Evolutionary conservation across 2,329 filamentous ascomycete genomes (phyloP), one percentile per base, ranked within the genome.

Genomic region (Didymella lethalis): DNA sequence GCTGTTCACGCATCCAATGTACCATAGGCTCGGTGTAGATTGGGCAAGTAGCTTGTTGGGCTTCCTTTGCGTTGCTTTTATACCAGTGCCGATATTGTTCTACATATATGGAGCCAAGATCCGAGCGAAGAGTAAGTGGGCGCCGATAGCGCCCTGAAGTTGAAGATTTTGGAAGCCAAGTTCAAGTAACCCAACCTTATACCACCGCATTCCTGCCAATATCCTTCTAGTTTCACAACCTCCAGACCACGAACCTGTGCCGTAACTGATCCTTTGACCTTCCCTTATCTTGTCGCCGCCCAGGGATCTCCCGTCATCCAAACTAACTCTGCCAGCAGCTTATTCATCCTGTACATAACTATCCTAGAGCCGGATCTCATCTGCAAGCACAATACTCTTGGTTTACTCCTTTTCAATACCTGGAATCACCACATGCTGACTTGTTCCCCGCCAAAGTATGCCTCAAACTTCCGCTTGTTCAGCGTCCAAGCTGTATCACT

Each of bases 1-100:
- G 1, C 70, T 85, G 1, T 83, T 84, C 56, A 80, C 82, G 2
- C 74, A 68, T 8, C 74, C 75, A 40, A 79, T 92, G 80, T 77
- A 76, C 34, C 63, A 66, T 2, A 74, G 65, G 1, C 59, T 77
- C 1, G 75, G 73, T 0, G 74, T 77, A 7, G 59, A 68, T 3
- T 77, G 75, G 74, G 75, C 75, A 2, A 71, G 66, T 1, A 72
- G 65, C 54, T 43, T 77, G 23, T 53, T 77, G 28, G 75, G 61
- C 0, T 76, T 77, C n/a, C 57, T 77, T 14, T 73, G 72, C 36
- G 65, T 74, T 26, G 66, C 58, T 0, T 73, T 76, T 26, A 48
- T 73, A n/a, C 75, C 75, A 1, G 75, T 77, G 7, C 75, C 75
- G 0, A 64, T 76, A 2, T 55, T 75, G 12, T 77, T 77, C 47